Base-by-base conservation (phyloP, 306 rosid species). In the Lotus japonicus region DNA sequence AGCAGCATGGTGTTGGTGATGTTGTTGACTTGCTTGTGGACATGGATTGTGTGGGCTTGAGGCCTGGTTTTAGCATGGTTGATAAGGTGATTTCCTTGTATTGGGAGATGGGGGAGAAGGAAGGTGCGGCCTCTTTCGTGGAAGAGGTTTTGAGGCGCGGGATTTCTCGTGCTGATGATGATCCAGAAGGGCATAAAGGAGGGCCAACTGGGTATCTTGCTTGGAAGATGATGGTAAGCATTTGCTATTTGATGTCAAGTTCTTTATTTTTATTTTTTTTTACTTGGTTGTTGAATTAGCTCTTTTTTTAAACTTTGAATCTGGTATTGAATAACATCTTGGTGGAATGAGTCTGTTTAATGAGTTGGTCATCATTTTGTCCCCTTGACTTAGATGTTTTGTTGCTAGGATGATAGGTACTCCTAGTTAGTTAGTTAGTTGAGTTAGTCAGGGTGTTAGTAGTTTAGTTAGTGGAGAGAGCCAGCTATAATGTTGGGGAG, bases 171-270 rank as follows among this genome's bases (percentile, higher is more conserved):
- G 61, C 71, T 12, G 83, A 68, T 43, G 91, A 79, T 16, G 83
- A 86, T 44, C 60, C 77, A 13, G 84, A 85, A 23, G 94, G 88
- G 14, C 86, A 79, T 49, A 90, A 86, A 71, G 98, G 97, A 66
- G 98, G 97, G 28, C 95, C 96, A 42, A 90, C 96, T 11, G 98
- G 98, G 7, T 94, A 88, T 82, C 97, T 94, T 75, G 97, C 96
- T 80, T 94, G 98, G 98, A 94, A 90, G 81, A 94, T 94, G 98
- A 90, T 90, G 98, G 98, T 94, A 80, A 67, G 79, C 71, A 16
- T 46, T 77, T 31, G 21, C 49, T 70, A 2, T 5, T 18, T 64
- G 2, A 17, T 48, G 45, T 55, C 3, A 52, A 51, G 12, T 23
- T 36, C 51, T 49, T 55, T 21, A 21, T 21, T 21, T n/a, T n/a